Base-by-base conservation (phyloP, 139 green algal genomes). In the Volvox africanus region DNA sequence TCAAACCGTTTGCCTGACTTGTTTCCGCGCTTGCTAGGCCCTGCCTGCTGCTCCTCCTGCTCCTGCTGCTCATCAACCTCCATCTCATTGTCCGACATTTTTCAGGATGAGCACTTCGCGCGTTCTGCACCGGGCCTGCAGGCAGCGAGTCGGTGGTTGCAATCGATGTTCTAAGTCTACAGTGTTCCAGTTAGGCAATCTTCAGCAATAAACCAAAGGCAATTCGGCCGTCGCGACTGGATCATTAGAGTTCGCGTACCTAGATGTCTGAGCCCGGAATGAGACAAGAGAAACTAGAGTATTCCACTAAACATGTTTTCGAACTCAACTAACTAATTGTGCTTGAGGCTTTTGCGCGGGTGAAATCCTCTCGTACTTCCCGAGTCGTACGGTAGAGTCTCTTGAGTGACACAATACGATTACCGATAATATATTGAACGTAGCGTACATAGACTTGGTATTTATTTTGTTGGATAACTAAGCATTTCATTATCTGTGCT, bases 1-100 rank as follows among this genome's bases (percentile, higher is more conserved):
- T 99, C 97, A 87, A 99, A 99, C 24, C 97, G 96, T 93, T 98
- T 98, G 61, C 94, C 93, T n/a, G 88, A 83, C 92, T 95, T 95
- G 90, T 86, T 91, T 55, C 86, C 73, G 35, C 76, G 76, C 76
- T 86, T 91, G 87, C 92, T 94, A 28, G 89, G 88, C 13, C 92
- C 92, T 33, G 88, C 92, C 19, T 81, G 76, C 76, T 91, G 89
- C 44, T 76, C 89, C 61, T 87, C 37, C 33, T 84, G 87, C 75
- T 88, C 62, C 77, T 88, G 78, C 80, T 80, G 61, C 88, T 82
- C 83, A 65, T 93, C 92, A 2, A 91, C 77, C 80, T 94, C 92
- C 92, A 92, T 93, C 61, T 94, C 92, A 26, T 89, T 89, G 82
- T 92, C 89, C 61, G 75, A 84, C 91, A 91, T 87, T 44, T n/a